These are phyloP conservation scores for Tetracentron sinense DNA, from an alignment of 164 flowering plant species.

Conservation along the genomic window DNA sequence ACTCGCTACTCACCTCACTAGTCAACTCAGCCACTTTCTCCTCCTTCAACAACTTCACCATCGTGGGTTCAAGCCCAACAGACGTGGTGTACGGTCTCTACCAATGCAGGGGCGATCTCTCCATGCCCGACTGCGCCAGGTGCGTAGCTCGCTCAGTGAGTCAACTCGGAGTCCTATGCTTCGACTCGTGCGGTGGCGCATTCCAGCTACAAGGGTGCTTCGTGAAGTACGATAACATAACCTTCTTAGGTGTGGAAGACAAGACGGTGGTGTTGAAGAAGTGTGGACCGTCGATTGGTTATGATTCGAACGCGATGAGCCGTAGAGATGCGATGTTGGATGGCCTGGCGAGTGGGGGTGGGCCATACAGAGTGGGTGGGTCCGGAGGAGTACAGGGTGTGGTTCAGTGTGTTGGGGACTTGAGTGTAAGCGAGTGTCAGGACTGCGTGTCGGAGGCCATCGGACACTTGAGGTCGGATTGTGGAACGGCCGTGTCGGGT, in stretches of 20 bases:
- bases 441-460: slow-evolving; percentile 68
- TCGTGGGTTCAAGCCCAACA: slow-evolving; percentile 40
- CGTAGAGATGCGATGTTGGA: slow-evolving; percentile 59
- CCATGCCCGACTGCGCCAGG: slow-evolving; percentile 74
- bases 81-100: slow-evolving; percentile 71
- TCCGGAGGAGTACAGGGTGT: slow-evolving; percentile 58
- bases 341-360: slow-evolving; percentile 38
- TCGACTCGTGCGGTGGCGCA: slow-evolving; percentile 56
- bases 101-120: slow-evolving; percentile 88
- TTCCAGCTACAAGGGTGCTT: slow-evolving; percentile 74
- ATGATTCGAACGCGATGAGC: slow-evolving; percentile 29
- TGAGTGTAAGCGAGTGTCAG: slow-evolving; percentile 61
- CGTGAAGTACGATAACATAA: slow-evolving; percentile 64
- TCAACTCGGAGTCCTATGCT: slow-evolving; percentile 49
- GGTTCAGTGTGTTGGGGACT: slow-evolving; percentile 86
- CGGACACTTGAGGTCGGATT: slow-evolving; percentile 50
- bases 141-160: slow-evolving; percentile 60
- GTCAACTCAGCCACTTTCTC: slow-evolving; percentile 82
- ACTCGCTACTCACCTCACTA: slow-evolving; percentile 82
- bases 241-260: slow-evolving; percentile 72
- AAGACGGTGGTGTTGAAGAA: slow-evolving; percentile 69
- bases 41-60: slow-evolving; percentile 75
- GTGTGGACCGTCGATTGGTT: slow-evolving; percentile 62
- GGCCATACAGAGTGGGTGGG: slow-evolving; percentile 53
- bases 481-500: slow-evolving; percentile 56